These are phyloP conservation scores for Argentina anserina DNA, from an alignment of 306 rosid species.

Conservation along the genomic window DNA sequence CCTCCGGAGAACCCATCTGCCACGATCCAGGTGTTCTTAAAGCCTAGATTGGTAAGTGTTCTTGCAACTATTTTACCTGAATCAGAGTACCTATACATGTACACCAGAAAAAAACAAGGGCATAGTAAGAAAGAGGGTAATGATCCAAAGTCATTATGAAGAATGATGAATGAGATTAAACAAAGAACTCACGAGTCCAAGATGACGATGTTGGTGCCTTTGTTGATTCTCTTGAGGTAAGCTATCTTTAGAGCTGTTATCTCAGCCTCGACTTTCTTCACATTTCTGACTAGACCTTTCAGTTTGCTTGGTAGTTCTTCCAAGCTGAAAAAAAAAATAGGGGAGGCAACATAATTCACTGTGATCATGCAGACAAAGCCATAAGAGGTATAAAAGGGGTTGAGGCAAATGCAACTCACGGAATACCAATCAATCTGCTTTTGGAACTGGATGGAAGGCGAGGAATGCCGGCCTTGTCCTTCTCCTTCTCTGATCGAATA, in stretches of 20 bases:
- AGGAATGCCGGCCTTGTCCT: slow-evolving; percentile 83
- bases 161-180: neutral
- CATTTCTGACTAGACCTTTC: slow-evolving; percentile 66
- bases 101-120: neutral
- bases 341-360: slow-evolving; percentile 10
- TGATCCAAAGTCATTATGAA: too few relatives aligned
- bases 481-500: slow-evolving; percentile 84
- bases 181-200: slow-evolving; percentile 16
- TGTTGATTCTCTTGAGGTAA: slow-evolving; percentile 74
- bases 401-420: slow-evolving; percentile 58
- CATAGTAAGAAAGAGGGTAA: neutral
- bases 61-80: slow-evolving; percentile 76
- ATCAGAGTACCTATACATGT: slow-evolving; percentile 59
- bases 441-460: slow-evolving; percentile 84
- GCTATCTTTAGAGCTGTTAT: slow-evolving; percentile 79
- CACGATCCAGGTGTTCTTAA: slow-evolving; percentile 61
- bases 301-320: slow-evolving; percentile 87
- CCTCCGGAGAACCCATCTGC: slow-evolving; percentile 88
- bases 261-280: slow-evolving; percentile 86
- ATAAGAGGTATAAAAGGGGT: neutral
- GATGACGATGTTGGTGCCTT: slow-evolving; percentile 66
- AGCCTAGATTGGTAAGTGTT: slow-evolving; percentile 63
- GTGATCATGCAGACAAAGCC: neutral
- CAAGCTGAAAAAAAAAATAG: slow-evolving; percentile 45
- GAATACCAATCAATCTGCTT: slow-evolving; percentile 65